Conservation (phyloP, 1,139 yeast species). For the Saccharomyces hybrid region DNA sequence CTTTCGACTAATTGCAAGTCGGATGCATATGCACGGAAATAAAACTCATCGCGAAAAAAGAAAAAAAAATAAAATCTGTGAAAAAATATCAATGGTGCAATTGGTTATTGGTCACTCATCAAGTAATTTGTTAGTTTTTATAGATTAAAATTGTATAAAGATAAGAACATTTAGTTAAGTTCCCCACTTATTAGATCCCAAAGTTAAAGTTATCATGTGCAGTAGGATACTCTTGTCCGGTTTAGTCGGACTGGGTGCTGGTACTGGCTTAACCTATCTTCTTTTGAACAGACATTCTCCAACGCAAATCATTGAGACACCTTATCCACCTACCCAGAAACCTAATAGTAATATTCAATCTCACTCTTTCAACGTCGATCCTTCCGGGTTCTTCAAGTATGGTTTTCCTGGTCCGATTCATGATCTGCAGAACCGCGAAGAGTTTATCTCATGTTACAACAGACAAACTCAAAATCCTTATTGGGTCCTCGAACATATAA, state of each 20-base stretch:
- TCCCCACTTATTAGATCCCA: background rate
- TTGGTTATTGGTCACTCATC: background rate
- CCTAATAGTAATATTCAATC: background rate
- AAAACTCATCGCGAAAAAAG: background rate
- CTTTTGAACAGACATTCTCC: background rate
- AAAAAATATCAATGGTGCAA: background rate
- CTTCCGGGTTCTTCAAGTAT: conserved; percentile 71
- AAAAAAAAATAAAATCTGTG: background rate
- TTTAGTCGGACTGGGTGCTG: conserved; percentile 11
- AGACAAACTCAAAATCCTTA: conserved; percentile 80
- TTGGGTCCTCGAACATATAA: conserved; percentile 90
- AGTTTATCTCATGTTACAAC: conserved; percentile 80
- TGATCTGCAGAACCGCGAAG: conserved; percentile 65
- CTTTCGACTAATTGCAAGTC: conserved; percentile 2
- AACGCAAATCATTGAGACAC: background rate
- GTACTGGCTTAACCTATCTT: conserved; percentile 11
- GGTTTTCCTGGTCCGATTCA: conserved; percentile 95
- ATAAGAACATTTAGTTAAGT: background rate
- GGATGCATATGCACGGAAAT: background rate
- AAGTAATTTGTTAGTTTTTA: background rate
- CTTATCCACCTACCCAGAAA: background rate
- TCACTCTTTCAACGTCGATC: conserved; percentile 39
- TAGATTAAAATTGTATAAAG: background rate
- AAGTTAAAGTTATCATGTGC: conserved; percentile 3
- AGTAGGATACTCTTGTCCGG: conserved; percentile 6